Percentiles rank a stretch among this genome's conserved stretches.
Evolutionary conservation across 257 asterid species (phyloP).

Genomic region (Lavandula angustifolia): DNA sequence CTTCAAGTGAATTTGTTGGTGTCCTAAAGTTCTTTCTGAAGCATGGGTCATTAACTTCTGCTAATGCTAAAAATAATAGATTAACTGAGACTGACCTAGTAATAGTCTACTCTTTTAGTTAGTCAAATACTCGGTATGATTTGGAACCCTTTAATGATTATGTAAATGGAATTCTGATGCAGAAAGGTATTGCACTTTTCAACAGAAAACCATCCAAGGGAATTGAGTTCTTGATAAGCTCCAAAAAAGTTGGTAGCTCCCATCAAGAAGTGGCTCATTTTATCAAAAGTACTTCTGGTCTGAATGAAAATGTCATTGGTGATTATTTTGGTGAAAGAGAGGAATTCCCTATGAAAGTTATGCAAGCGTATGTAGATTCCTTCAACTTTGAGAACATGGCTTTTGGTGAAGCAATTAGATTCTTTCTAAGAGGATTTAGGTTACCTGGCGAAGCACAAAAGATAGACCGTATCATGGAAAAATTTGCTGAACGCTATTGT

Average conservation of each 20-base stretch:
- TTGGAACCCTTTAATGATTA: constrained; percentile 29
- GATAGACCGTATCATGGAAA: constrained; percentile 98
- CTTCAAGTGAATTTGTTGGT: constrained; percentile 23
- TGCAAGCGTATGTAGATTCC: constrained; percentile 98
- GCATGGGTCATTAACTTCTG: constrained; percentile 17
- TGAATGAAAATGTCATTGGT: constrained; percentile 88
- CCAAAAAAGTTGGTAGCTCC: constrained; percentile 77
- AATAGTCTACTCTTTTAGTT: constrained; percentile 6
- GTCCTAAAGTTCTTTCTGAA: constrained; percentile 17
- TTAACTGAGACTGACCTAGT: constrained; percentile 21
- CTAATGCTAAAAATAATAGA: constrained; percentile 5
- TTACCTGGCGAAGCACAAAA: constrained; percentile 99
- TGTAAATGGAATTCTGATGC: constrained; percentile 47
- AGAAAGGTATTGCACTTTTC: constrained; percentile 95
- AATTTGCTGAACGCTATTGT: constrained; percentile 98
- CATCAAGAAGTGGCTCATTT: constrained; percentile 92
- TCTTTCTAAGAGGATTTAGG: constrained; percentile 91
- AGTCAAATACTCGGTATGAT: constrained; percentile 11
- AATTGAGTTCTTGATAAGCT: constrained; percentile 75
- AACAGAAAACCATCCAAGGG: constrained; percentile 97
- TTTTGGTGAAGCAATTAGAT: constrained; percentile 94
- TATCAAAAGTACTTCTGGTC: constrained; percentile 83
- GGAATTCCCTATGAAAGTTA: constrained; percentile 89
- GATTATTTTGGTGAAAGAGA: constrained; percentile 98
- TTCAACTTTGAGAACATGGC: constrained; percentile 86